Conservation (phyloP, 345 rosid species). For the Linum trigynum region DNA sequence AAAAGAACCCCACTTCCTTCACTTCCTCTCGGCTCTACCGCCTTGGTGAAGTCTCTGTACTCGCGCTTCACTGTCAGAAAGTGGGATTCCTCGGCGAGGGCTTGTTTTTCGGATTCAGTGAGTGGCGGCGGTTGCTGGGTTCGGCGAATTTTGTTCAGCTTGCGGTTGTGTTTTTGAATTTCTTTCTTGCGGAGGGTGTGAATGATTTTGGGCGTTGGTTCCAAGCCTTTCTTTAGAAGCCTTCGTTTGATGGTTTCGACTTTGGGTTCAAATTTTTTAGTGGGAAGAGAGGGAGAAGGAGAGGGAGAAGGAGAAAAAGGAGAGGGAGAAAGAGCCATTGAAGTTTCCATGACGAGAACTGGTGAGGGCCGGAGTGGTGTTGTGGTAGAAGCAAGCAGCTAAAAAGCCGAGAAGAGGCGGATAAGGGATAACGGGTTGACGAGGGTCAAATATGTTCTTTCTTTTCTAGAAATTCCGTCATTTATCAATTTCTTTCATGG, state of each 20-base stretch:
- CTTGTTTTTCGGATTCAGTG: slow-evolving; percentile 37
- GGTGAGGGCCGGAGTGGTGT: neutral
- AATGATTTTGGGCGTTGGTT: slow-evolving; percentile 66
- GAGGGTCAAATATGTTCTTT: too few species aligned
- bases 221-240: slow-evolving; percentile 46
- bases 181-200: slow-evolving; percentile 64
- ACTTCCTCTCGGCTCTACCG: slow-evolving; percentile 18
- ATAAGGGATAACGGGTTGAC: too few species aligned
- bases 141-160: slow-evolving; percentile 28
- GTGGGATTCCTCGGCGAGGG: slow-evolving; percentile 39
- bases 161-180: slow-evolving; percentile 72
- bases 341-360: slow-evolving; percentile 38
- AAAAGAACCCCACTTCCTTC: slow-evolving; percentile 16
- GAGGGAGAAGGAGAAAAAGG: too few species aligned
- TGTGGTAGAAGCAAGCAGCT: too few species aligned
- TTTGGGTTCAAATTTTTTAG: slow-evolving; percentile 43
- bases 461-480: too few species aligned
- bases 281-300: slow-evolving; percentile 15
- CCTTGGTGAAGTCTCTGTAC: slow-evolving; percentile 51
- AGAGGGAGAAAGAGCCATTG: slow-evolving; percentile 18
- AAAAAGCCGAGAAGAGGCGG: too few species aligned
- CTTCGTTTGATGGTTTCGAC: slow-evolving; percentile 45
- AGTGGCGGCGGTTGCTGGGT: slow-evolving; percentile 27
- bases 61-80: slow-evolving; percentile 46
- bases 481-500: too few species aligned